Conservation (phyloP, 2,329 filamentous ascomycete species). For the Aplosporella prunicola region DNA sequence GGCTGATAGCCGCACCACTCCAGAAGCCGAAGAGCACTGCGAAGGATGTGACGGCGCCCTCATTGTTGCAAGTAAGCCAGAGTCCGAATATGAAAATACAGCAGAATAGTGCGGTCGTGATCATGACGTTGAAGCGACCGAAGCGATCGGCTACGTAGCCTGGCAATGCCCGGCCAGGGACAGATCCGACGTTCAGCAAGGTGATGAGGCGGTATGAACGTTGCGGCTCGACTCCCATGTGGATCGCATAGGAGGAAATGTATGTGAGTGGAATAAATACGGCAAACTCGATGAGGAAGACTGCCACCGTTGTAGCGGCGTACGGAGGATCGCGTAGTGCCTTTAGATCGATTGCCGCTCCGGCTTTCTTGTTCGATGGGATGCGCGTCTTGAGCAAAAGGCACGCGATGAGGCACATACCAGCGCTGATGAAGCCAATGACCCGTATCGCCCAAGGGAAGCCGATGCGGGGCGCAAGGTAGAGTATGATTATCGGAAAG, state of each 20-base stretch:
- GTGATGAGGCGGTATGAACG: slow-evolving; percentile 1
- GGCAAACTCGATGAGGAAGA: slow-evolving; percentile 5
- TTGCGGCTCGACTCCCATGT: not conserved
- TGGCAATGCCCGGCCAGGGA: slow-evolving; percentile 16
- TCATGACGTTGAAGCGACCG: slow-evolving; percentile 33
- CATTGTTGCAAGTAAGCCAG: slow-evolving; percentile 18
- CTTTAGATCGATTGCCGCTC: not conserved
- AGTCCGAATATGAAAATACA: slow-evolving; percentile 27
- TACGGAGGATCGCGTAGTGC: slow-evolving; percentile 1
- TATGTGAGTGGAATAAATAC: slow-evolving; percentile 3
- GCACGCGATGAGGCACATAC: slow-evolving; percentile 25
- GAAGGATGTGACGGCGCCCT: slow-evolving; percentile 28
- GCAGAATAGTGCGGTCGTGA: slow-evolving; percentile 26
- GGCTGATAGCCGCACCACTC: slow-evolving; percentile 36
- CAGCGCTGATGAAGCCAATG: slow-evolving; percentile 27
- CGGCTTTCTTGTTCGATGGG: slow-evolving; percentile 3
- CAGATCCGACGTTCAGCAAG: slow-evolving; percentile 10
- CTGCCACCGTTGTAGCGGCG: not conserved
- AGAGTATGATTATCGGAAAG: slow-evolving; percentile 27
- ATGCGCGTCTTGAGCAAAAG: slow-evolving; percentile 23
- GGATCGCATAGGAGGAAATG: not conserved
- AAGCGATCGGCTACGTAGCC: slow-evolving; percentile 31
- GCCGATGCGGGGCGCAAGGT: slow-evolving; percentile 25
- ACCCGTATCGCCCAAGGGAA: slow-evolving; percentile 31
- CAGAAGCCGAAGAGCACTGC: slow-evolving; percentile 39